Conservation (phyloP, 371 early-diverging fungal genomes). For the Paraphysoderma sedebokerense region DNA sequence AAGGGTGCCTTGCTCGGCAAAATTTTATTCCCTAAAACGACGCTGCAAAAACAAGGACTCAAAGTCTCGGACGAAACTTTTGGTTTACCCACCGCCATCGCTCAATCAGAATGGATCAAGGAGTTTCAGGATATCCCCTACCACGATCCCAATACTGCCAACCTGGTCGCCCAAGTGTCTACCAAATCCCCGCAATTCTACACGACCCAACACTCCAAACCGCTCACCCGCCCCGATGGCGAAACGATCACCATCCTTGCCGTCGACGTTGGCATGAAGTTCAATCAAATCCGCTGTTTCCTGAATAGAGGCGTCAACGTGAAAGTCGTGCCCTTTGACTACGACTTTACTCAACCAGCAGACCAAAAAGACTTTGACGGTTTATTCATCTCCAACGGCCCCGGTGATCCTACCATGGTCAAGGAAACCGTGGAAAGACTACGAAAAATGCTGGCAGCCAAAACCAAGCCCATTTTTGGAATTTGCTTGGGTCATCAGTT, state of each 20-base stretch:
- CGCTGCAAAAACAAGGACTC: constrained; percentile 6
- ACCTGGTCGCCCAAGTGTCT: constrained; percentile 87
- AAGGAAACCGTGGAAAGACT: constrained; percentile 52
- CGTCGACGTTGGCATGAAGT: constrained; percentile 95
- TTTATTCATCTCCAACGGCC: constrained; percentile 91
- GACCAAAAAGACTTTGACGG: constrained; percentile 59
- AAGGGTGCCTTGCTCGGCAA: constrained; percentile 79
- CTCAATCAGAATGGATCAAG: too few species aligned
- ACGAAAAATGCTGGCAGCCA: constrained; percentile 35
- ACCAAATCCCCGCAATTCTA: constrained; percentile 59
- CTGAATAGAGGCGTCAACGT: constrained; percentile 81
- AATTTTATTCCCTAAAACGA: constrained; percentile 43
- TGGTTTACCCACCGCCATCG: constrained; percentile 16
- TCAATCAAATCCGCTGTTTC: constrained; percentile 93
- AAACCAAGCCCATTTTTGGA: constrained; percentile 85
- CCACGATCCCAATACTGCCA: constrained; percentile 78
- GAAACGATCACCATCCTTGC: constrained; percentile 68
- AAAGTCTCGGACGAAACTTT: constrained; percentile 9
- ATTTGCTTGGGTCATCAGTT: constrained; percentile 96
- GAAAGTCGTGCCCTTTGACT: constrained; percentile 88
- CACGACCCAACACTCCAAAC: constrained; percentile 36
- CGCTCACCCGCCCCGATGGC: constrained; percentile 47
- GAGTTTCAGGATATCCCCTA: constrained; percentile 63
- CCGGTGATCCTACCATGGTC: constrained; percentile 86
- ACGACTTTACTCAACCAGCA: constrained; percentile 57